Conservation (phyloP, 2,329 filamentous ascomycete species). For the Coniochaeta ligniaria region DNA sequence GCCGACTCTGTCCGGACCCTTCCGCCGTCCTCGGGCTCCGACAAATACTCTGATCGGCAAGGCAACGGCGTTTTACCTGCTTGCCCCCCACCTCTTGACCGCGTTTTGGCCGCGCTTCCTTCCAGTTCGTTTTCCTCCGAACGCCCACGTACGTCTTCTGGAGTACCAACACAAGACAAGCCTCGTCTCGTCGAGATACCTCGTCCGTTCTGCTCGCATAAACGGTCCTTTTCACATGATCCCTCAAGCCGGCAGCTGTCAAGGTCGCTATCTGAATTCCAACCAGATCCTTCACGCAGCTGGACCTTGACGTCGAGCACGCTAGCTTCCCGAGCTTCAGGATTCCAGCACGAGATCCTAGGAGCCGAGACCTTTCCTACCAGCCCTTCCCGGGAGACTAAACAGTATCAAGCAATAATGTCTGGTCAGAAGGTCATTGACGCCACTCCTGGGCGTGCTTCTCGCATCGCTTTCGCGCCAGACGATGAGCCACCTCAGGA, state of each 20-base stretch:
- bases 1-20: not conserved
- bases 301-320: not conserved
- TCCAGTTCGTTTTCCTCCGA: not conserved
- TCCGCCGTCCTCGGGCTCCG: not conserved
- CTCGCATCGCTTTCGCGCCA: not conserved
- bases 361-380: not conserved
- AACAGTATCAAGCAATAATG: not conserved
- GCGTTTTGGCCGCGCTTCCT: not conserved
- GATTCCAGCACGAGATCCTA: not conserved
- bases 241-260: not conserved
- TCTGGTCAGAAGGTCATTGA: not conserved
- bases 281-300: not conserved
- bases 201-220: not conserved
- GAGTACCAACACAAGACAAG: not conserved
- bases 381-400: not conserved
- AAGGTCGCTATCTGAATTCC: not conserved
- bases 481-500: not conserved
- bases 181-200: not conserved
- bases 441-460: not conserved
- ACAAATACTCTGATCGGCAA: not conserved
- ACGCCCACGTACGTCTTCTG: not conserved
- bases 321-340: not conserved
- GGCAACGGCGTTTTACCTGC: not conserved
- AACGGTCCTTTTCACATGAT: not conserved
- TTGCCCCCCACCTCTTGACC: not conserved